Evolutionary conservation across 1,284 basidiomycete genomes (phyloP), one percentile per base, ranked within the genome.

Genomic region (Dichomitus squalens): DNA sequence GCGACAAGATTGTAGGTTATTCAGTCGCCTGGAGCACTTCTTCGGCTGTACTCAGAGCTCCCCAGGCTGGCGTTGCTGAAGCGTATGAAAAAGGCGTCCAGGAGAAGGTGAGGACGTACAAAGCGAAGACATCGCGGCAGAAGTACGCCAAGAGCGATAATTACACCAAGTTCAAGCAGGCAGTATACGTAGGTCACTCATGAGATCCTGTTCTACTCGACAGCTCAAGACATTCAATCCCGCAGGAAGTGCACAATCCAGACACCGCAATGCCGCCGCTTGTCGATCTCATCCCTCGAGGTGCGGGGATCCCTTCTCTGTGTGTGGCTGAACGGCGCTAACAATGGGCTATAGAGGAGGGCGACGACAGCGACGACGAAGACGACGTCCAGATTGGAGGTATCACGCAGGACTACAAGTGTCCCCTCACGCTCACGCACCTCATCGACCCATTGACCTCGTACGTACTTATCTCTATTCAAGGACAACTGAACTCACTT

Each of bases 321-420:
- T 49, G 29, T 18, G 4, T 34, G 9, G 21, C 21, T 60, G 14
- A 40, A 53, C 49, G 33, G 50, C 52, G 35, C 16, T 43, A 33
- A 44, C 47, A 18, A 59, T 49, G 41, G 50, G 20, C 55, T 52
- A 14, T 67, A 88, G 90, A 92, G 79, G 79, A 83, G 34, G 91
- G 85, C 12, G 91, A 93, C 66, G 84, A 81, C 34, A 90, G 86
- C 57, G 88, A 90, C 52, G 87, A 89, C 48, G 87, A 89, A 46
- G 88, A 89, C 48, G 90, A 93, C 36, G 90, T 95, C 21, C 87
- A 92, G 71, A 77, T 94, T 44, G 94, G 93, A 47, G 92, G 92
- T 48, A 80, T 87, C 21, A 90, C 87, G 7, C 90, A 93, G 68
- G 86, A 85, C 63, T 92, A 85, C 77, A 88, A 84, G 53, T 95